These are phyloP conservation scores for Forsythia viridissima DNA, from an alignment of 257 asterid genomes.

Conservation along the genomic window DNA sequence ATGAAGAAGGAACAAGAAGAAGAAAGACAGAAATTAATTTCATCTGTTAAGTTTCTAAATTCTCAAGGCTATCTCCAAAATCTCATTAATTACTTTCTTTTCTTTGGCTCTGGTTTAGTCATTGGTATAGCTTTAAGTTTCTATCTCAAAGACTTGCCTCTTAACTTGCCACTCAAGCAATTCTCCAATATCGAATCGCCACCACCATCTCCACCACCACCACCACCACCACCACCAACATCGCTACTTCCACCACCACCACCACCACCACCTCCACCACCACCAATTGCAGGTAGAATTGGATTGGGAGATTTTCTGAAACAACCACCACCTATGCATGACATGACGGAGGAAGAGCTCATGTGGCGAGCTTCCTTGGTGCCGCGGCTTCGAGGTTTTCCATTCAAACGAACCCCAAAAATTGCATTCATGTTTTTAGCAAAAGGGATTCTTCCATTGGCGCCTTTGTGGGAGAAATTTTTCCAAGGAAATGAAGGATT, in stretches of 20 bases:
- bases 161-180: slow-evolving; percentile 32
- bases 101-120: slow-evolving; percentile 73
- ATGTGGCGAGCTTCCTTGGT: slow-evolving; percentile 80
- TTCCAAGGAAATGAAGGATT: slow-evolving; percentile 56
- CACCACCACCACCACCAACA: background rate
- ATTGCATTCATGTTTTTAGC: slow-evolving; percentile 80
- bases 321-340: slow-evolving; percentile 37
- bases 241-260: background rate
- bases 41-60: slow-evolving; percentile 26
- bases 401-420: slow-evolving; percentile 53
- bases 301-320: slow-evolving; percentile 18
- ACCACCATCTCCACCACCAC: background rate
- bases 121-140: slow-evolving; percentile 57
- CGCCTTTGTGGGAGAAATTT: slow-evolving; percentile 76
- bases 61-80: slow-evolving; percentile 41
- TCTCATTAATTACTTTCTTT: slow-evolving; percentile 48
- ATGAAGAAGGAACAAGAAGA: slow-evolving; percentile 23
- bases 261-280: background rate
- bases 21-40: slow-evolving; percentile 25
- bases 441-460: slow-evolving; percentile 60
- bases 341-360: slow-evolving; percentile 66
- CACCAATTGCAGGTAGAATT: background rate
- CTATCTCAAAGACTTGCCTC: slow-evolving; percentile 39
- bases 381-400: slow-evolving; percentile 33
- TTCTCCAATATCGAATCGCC: slow-evolving; percentile 17